These are phyloP conservation scores for Ustilago bromivora DNA, from an alignment of 1,284 basidiomycete genomes.

Conservation along the genomic window DNA sequence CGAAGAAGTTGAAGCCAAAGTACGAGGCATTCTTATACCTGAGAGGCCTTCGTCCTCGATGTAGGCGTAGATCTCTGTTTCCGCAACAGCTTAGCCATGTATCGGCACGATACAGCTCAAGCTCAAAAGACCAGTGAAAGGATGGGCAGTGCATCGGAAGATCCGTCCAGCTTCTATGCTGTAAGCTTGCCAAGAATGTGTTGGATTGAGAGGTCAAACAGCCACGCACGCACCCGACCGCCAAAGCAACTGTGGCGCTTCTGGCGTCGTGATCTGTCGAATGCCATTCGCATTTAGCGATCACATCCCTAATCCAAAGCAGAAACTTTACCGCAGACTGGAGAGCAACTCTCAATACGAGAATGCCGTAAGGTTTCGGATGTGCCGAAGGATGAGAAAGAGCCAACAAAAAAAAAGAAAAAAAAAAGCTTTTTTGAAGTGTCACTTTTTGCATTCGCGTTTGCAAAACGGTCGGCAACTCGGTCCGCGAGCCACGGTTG, in stretches of 20 bases:
- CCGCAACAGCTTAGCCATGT: neutral
- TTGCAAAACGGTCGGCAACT: no score
- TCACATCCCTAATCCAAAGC: neutral
- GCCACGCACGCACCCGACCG: no score
- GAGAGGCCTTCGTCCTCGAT: neutral
- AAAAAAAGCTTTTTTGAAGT: neutral
- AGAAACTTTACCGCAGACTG: no score
- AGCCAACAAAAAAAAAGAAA: no score
- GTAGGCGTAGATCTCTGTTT: neutral
- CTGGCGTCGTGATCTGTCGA: neutral
- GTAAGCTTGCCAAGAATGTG: neutral
- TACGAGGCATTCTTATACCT: neutral
- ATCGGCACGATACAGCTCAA: neutral
- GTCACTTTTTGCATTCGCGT: neutral
- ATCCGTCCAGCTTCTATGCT: neutral
- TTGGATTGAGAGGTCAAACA: neutral
- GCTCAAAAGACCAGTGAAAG: no score
- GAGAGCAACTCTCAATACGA: no score
- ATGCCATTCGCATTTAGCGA: neutral
- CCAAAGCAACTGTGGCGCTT: neutral
- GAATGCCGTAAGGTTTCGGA: neutral
- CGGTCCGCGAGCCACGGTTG: no score
- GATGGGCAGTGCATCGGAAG: neutral
- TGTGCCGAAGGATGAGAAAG: conserved; percentile 16
- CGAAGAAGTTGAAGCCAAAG: neutral